Percentiles rank a stretch among this genome's conserved stretches.
Conservation (phyloP, 2,329 filamentous ascomycete genomes). For the Corinectria fuckeliana region DNA sequence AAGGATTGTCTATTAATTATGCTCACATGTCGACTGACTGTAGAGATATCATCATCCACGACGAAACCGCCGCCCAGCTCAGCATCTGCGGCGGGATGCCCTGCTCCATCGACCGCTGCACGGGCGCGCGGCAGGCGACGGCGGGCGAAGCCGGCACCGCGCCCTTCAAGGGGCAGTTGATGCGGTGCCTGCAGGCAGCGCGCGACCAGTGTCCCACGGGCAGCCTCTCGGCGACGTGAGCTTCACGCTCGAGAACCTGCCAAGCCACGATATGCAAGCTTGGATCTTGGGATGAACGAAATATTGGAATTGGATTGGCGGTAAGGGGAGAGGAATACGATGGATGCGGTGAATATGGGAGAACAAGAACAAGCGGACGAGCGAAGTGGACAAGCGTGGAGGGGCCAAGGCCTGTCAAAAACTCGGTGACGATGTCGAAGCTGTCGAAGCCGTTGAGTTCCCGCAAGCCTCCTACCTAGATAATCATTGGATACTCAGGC, state of each 20-base stretch:
- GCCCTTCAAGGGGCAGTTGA: slow-evolving; percentile 57
- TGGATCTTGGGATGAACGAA: neutral
- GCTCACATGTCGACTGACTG: neutral
- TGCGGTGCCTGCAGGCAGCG: slow-evolving; percentile 61
- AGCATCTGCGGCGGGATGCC: slow-evolving; percentile 60
- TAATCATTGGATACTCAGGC: slow-evolving; percentile 25
- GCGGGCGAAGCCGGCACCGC: slow-evolving; percentile 55
- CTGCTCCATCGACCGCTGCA: slow-evolving; percentile 50
- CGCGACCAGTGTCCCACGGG: slow-evolving; percentile 57
- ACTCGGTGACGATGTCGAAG: neutral
- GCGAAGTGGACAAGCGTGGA: neutral
- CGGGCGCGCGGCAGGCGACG: slow-evolving; percentile 51
- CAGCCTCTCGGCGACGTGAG: slow-evolving; percentile 53
- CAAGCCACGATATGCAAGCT: slow-evolving; percentile 10
- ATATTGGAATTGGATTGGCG: neutral
- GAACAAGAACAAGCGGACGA: neutral
- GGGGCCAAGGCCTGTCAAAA: too few relatives aligned
- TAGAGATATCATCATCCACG: slow-evolving; percentile 54
- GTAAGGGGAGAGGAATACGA: too few relatives aligned
- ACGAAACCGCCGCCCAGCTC: slow-evolving; percentile 56
- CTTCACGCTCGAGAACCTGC: slow-evolving; percentile 45
- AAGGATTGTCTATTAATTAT: slow-evolving; percentile 38
- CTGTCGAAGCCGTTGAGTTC: neutral
- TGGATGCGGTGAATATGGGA: neutral
- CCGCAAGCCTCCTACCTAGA: neutral